phyloP scores from a whole-genome alignment of 2,329 filamentous ascomycete species.

The Elsinoe necatrix region DNA sequence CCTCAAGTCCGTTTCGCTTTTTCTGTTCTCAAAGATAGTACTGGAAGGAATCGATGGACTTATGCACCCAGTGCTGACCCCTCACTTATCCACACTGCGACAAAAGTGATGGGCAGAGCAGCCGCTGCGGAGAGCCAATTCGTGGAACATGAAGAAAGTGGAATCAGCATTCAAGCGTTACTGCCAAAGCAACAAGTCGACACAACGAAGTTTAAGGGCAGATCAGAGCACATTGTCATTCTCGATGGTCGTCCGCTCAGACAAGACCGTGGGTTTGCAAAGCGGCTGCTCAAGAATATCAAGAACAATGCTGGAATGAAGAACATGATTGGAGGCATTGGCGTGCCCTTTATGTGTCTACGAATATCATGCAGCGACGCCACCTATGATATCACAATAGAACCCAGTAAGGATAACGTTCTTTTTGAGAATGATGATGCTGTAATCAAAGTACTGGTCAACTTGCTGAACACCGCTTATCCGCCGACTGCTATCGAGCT shows the following conservation, averaged over 20 bases:
- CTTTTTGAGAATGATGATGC: slow-evolving; percentile 52
- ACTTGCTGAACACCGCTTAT: slow-evolving; percentile 38
- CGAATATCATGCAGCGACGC: slow-evolving; percentile 53
- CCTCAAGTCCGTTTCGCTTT: slow-evolving; percentile 54
- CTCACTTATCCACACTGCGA: slow-evolving; percentile 48
- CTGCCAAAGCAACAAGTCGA: slow-evolving; percentile 46
- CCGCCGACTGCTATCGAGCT: slow-evolving; percentile 12
- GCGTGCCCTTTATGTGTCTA: slow-evolving; percentile 53
- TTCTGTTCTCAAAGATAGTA: slow-evolving; percentile 48
- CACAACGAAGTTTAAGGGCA: slow-evolving; percentile 32
- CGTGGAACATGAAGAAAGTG: slow-evolving; percentile 29
- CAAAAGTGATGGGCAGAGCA: slow-evolving; percentile 54
- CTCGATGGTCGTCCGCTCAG: slow-evolving; percentile 61
- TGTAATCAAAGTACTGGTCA: slow-evolving; percentile 38
- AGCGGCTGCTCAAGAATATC: slow-evolving; percentile 50
- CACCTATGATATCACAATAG: slow-evolving; percentile 64
- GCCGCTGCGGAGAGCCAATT: slow-evolving; percentile 48
- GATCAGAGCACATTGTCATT: slow-evolving; percentile 50
- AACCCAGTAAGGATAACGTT: slow-evolving; percentile 64
- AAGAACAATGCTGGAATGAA: slow-evolving; percentile 33
- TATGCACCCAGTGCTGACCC: slow-evolving; percentile 51
- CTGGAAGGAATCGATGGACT: slow-evolving; percentile 48
- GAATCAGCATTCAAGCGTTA: slow-evolving; percentile 48
- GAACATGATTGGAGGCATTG: slow-evolving; percentile 31
- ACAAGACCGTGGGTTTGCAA: slow-evolving; percentile 46